Conservation (phyloP, 78 protist genomes). For the Neovahlkampfia damariscottae region DNA sequence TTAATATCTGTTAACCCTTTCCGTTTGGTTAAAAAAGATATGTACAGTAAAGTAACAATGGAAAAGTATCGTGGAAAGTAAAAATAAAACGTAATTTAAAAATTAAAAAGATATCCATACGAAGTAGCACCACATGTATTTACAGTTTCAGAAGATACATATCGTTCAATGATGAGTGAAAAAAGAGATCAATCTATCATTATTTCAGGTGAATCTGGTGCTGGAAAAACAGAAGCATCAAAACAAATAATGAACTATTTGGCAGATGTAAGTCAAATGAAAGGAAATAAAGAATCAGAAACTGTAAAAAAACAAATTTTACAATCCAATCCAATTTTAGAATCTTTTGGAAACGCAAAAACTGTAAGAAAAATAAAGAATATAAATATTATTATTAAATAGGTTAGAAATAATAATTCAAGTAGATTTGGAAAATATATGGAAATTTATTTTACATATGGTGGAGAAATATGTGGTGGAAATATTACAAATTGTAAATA, state of each 20-base stretch:
- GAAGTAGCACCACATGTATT: slow-evolving; percentile 57
- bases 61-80: neutral
- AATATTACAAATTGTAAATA: slow-evolving; percentile 26
- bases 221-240: slow-evolving; percentile 79
- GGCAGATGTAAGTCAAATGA: slow-evolving; percentile 64
- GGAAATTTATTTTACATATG: slow-evolving; percentile 12
- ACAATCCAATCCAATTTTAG: slow-evolving; percentile 67
- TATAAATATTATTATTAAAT: too few relatives aligned
- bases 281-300: slow-evolving; percentile 15
- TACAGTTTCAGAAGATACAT: slow-evolving; percentile 67
- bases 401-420: slow-evolving; percentile 44
- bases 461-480: slow-evolving; percentile 23
- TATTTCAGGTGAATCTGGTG: slow-evolving; percentile 83
- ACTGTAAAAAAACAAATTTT: slow-evolving; percentile 27
- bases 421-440: slow-evolving; percentile 35
- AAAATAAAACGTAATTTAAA: neutral
- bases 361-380: too few relatives aligned
- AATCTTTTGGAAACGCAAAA: slow-evolving; percentile 75
- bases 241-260: slow-evolving; percentile 28
- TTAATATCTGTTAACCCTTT: slow-evolving; percentile 76
- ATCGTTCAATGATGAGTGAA: slow-evolving; percentile 33
- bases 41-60: too few relatives aligned
- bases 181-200: slow-evolving; percentile 39
- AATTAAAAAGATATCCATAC: neutral
- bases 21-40: slow-evolving; percentile 34